phyloP scores from a whole-genome alignment of 805 yeast species.

The Starmerella potacharoeniae region DNA sequence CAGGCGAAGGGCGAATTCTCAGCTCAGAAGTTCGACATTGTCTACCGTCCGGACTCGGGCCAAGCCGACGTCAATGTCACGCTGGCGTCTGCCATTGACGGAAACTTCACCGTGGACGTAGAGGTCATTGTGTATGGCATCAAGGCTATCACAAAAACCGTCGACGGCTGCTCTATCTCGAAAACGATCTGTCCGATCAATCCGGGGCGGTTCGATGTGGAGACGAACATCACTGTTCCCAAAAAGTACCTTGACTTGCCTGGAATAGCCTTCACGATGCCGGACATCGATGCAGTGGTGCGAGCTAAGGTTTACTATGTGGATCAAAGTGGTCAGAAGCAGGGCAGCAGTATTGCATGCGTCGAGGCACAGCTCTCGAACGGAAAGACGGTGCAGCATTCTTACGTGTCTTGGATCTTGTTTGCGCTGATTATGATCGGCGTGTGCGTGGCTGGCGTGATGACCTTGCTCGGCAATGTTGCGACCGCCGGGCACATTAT shows the following conservation, averaged over 20 bases:
- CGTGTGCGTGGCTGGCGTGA: conserved; percentile 72
- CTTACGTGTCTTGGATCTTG: conserved; percentile 89
- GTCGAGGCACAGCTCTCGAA: conserved; percentile 77
- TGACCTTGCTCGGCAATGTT: conserved; percentile 79
- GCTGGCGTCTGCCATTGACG: conserved; percentile 69
- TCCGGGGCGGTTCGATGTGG: conserved; percentile 74
- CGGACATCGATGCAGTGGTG: conserved; percentile 89
- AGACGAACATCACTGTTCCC: conserved; percentile 38
- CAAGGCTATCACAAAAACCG: conserved; percentile 40
- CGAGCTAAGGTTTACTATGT: conserved; percentile 52
- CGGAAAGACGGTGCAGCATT: conserved; percentile 88
- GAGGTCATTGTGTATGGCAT: conserved; percentile 74
- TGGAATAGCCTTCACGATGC: conserved; percentile 74
- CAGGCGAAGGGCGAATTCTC: conserved; percentile 82
- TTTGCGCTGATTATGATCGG: conserved; percentile 88
- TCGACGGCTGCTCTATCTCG: conserved; percentile 54
- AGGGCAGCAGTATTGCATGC: conserved; percentile 58
- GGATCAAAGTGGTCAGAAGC: conserved; percentile 30
- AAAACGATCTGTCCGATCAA: conserved; percentile 68
- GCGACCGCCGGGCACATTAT: conserved; percentile 94
- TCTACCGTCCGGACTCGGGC: conserved; percentile 52
- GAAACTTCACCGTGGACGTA: conserved; percentile 54
- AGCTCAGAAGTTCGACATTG: conserved; percentile 71
- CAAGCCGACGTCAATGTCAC: conserved; percentile 56
- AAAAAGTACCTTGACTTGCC: conserved; percentile 46